Base-by-base conservation (phyloP, 2,329 filamentous ascomycete genomes). In the Fusarium euwallaceae region DNA sequence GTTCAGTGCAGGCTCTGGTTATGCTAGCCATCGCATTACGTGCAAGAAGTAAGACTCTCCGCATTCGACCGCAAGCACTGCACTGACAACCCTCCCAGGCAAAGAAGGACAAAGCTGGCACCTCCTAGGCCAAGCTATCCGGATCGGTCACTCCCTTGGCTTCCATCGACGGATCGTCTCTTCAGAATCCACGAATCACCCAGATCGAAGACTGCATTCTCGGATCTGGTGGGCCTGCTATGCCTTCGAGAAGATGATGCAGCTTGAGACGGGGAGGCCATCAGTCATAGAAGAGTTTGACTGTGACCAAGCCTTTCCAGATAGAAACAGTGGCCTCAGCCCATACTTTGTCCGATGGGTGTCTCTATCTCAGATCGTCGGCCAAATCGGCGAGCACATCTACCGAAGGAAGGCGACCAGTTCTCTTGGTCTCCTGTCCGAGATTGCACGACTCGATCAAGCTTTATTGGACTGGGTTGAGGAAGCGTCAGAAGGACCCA, bases 71-170 rank as follows among this genome's bases (percentile, higher is more conserved):
- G n/a, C n/a, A n/a, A n/a, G n/a, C n/a, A n/a, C n/a, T n/a, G n/a
- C n/a, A n/a, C n/a, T n/a, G n/a, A n/a, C n/a, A n/a, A n/a, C n/a
- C n/a, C 22, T 22, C 22, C 3, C 22, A 22, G 74, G 74, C 1
- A 76, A 75, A 16, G 75, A 76, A 3, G 75, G 75, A 1, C 74
- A 76, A 20, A 66, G 69, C 7, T 76, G 74, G 75, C 75, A 76
- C 22, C 58, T 76, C 1, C 48, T 75, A 0, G 75, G 75, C 0
- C 75, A 76, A 12, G 65, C 67, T 1, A 68, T 77, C 2, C 55
- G 74, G 2, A 67, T 76, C 17, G 70, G 70, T 0, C 74, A 76
- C 24, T 77, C 74, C 0, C 32, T 77, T 2, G 74, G 74, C 2
- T 43, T 76, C 5, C 75, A 76, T 11, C 64, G 75, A 9, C 69